Conservation (phyloP, 352 stramenopile species). For the Globisporangium rhizosaccharum region DNA sequence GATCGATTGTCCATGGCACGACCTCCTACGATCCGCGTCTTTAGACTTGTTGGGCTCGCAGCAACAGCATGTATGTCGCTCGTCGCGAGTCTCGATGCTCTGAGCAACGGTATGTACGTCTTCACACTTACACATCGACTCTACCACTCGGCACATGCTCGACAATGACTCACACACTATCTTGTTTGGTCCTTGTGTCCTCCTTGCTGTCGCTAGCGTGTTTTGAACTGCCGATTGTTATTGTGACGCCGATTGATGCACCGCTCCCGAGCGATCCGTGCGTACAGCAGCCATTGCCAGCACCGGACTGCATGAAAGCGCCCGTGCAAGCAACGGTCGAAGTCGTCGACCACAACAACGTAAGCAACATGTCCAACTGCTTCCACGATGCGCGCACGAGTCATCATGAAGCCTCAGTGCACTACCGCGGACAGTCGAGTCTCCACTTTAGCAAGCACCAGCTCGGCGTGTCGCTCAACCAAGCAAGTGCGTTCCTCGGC, state of each 20-base stretch:
- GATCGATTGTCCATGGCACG: no score
- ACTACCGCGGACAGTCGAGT: constrained; percentile 76
- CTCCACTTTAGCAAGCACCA: constrained; percentile 80
- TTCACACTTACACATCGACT: no score
- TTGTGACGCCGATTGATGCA: constrained; percentile 47
- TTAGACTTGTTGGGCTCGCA: no score
- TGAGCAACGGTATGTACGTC: no score
- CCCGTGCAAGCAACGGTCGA: constrained; percentile 43
- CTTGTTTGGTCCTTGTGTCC: neutral
- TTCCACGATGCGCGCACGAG: no score
- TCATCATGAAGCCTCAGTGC: no score
- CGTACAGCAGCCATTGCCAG: constrained; percentile 63
- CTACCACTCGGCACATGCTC: neutral
- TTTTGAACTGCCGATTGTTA: constrained; percentile 65
- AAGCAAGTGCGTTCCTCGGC: constrained; percentile 38
- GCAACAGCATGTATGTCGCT: no score
- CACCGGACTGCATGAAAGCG: constrained; percentile 65
- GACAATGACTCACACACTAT: neutral
- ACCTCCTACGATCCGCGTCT: no score
- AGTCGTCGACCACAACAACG: constrained; percentile 48
- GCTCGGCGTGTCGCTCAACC: constrained; percentile 2
- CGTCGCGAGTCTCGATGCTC: no score
- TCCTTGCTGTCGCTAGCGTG: constrained; percentile 21
- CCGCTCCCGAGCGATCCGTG: constrained; percentile 63
- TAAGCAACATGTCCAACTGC: no score